A percentile compares a stretch with the other conserved stretches of the same genome.
phyloP scores from a whole-genome alignment of 2,329 filamentous ascomycete species.

The Juglanconis oblonga region DNA sequence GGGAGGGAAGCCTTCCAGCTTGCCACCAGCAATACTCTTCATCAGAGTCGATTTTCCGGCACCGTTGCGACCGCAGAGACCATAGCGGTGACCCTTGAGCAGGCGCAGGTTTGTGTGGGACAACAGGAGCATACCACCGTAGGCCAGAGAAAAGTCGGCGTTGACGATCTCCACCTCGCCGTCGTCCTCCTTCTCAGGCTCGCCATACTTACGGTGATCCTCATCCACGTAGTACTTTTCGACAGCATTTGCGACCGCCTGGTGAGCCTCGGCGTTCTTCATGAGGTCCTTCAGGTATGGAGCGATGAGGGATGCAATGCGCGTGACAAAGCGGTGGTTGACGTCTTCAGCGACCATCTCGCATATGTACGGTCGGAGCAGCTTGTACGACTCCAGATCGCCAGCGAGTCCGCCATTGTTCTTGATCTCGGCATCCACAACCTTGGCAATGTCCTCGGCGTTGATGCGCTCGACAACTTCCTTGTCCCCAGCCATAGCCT shows the following conservation, averaged over 20 bases:
- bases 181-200: slow-evolving; percentile 81
- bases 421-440: slow-evolving; percentile 75
- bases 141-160: slow-evolving; percentile 93
- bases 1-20: slow-evolving; percentile 93
- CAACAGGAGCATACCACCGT: slow-evolving; percentile 94
- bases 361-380: slow-evolving; percentile 71
- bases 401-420: slow-evolving; percentile 61
- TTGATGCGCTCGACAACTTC: slow-evolving; percentile 64
- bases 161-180: slow-evolving; percentile 97
- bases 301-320: slow-evolving; percentile 65
- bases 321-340: slow-evolving; percentile 74
- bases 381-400: slow-evolving; percentile 63
- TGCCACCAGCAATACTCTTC: slow-evolving; percentile 92
- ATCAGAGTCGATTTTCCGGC: slow-evolving; percentile 99
- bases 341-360: slow-evolving; percentile 85
- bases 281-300: slow-evolving; percentile 76
- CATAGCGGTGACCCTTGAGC: slow-evolving; percentile 94
- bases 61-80: slow-evolving; percentile 94
- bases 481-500: slow-evolving; percentile 79
- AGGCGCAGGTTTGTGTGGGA: slow-evolving; percentile 94
- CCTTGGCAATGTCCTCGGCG: slow-evolving; percentile 68
- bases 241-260: slow-evolving; percentile 69
- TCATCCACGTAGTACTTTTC: slow-evolving; percentile 77
- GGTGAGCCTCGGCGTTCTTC: slow-evolving; percentile 54
- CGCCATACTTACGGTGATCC: slow-evolving; percentile 82